Percentiles rank a stretch among this genome's conserved stretches.
phyloP scores from a whole-genome alignment of 345 rosid genomes.

The Brassica juncea region DNA sequence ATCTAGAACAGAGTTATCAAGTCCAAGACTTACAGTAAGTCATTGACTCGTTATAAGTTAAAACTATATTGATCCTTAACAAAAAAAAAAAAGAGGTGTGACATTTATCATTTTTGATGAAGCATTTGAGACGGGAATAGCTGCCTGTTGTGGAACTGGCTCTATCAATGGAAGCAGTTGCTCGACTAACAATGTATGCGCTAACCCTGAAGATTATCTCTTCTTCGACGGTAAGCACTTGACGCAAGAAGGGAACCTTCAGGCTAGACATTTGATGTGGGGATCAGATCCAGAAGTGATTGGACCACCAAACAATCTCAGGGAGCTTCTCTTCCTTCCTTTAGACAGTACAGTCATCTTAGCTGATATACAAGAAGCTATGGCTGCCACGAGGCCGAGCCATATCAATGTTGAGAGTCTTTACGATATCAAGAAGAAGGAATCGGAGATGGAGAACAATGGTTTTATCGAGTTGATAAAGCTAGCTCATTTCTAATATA shows the following conservation, averaged over 20 bases:
- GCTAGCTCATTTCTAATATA: constrained; percentile 6
- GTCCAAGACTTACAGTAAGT: constrained; percentile 38
- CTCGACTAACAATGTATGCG: constrained; percentile 12
- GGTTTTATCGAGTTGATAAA: constrained; percentile 13
- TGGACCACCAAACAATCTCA: constrained; percentile 41
- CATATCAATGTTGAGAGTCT: constrained; percentile 26
- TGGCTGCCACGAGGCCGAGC: constrained; percentile 14
- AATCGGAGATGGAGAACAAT: constrained; percentile 25
- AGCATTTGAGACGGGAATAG: constrained; percentile 36
- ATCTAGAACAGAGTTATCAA: constrained; percentile 32
- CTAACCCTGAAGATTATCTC: constrained; percentile 35
- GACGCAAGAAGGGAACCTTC: constrained; percentile 37
- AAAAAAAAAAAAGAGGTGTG: neutral
- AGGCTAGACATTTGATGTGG: constrained; percentile 33
- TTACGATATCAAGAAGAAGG: constrained; percentile 25
- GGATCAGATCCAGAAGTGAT: constrained; percentile 32
- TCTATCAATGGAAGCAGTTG: constrained; percentile 36
- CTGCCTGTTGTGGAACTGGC: constrained; percentile 48
- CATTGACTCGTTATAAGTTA: neutral
- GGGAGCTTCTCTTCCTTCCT: constrained; percentile 39
- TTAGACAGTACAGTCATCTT: constrained; percentile 1
- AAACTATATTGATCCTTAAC: neutral
- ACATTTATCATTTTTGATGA: constrained; percentile 7
- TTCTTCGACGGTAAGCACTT: constrained; percentile 42
- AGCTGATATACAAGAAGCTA: constrained; percentile 17